A percentile compares a stretch with the other conserved stretches of the same genome.
Conservation (phyloP, 352 stramenopile genomes). For the Thraustochytrium sp. region DNA sequence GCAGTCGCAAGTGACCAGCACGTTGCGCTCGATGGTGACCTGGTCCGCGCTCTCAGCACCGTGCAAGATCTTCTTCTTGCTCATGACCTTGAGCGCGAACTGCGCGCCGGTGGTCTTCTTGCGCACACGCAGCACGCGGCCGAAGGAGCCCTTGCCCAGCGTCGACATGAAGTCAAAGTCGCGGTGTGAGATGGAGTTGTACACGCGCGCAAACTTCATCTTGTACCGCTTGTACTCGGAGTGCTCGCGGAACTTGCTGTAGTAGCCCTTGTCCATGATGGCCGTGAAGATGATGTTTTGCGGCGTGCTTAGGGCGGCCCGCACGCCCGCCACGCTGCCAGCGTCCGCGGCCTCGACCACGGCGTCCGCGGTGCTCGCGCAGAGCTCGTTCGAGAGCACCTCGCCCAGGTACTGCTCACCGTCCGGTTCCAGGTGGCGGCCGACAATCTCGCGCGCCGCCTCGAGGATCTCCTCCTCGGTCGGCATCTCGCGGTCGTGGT, state of each 20-base stretch:
- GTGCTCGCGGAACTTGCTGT: conserved; percentile 34
- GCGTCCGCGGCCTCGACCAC: background rate
- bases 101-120: conserved; percentile 38
- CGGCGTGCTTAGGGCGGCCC: background rate
- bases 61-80: conserved; percentile 44
- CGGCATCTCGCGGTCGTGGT: background rate
- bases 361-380: background rate
- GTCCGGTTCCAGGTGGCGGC: background rate
- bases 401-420: background rate
- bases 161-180: conserved; percentile 46
- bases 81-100: conserved; percentile 45
- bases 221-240: conserved; percentile 43
- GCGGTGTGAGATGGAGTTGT: conserved; percentile 37
- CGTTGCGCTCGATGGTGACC: conserved; percentile 42
- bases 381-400: background rate
- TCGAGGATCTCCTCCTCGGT: conserved; percentile 4
- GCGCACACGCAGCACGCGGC: conserved; percentile 33
- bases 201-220: conserved; percentile 14
- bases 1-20: conserved; percentile 24
- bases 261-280: conserved; percentile 13
- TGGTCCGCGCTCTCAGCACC: conserved; percentile 32
- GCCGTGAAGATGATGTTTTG: conserved; percentile 8
- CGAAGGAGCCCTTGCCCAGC: conserved; percentile 40
- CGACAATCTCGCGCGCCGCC: background rate
- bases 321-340: background rate